Conservation (phyloP, 805 yeast genomes). For the Blastobotrys robertii region DNA sequence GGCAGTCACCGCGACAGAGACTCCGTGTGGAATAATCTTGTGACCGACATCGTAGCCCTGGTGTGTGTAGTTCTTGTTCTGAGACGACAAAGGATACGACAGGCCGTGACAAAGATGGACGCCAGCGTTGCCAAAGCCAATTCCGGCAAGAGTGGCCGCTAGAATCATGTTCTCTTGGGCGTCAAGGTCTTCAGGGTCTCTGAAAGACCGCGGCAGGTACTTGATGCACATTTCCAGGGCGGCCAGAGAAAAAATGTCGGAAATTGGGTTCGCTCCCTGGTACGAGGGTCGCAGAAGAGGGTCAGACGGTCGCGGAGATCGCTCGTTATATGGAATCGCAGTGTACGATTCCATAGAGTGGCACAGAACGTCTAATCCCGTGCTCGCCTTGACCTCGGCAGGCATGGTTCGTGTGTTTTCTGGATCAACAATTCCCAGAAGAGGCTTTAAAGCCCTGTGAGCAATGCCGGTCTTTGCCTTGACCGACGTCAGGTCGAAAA, state of each 20-base stretch:
- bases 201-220: constrained; percentile 32
- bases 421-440: constrained; percentile 37
- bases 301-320: constrained; percentile 30
- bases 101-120: constrained; percentile 36
- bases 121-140: constrained; percentile 39
- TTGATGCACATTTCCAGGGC: constrained; percentile 33
- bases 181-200: constrained; percentile 32
- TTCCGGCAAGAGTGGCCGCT: constrained; percentile 37
- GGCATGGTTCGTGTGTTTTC: constrained; percentile 33
- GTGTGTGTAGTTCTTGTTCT: constrained; percentile 30
- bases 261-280: constrained; percentile 38
- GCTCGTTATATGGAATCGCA: constrained; percentile 33
- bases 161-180: constrained; percentile 36
- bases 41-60: constrained; percentile 31
- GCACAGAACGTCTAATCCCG: constrained; percentile 37
- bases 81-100: constrained; percentile 32
- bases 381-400: constrained; percentile 32
- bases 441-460: constrained; percentile 33
- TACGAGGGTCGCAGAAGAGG: constrained; percentile 33
- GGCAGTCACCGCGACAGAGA: constrained; percentile 36
- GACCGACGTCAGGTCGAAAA: constrained; percentile 31
- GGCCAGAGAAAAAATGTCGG: constrained; percentile 35
- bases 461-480: constrained; percentile 37
- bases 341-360: constrained; percentile 38
- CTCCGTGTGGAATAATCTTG: constrained; percentile 37